Conservation (phyloP, 192 early-diverging fungal genomes). For the Rhizoclosmatium sp. region DNA sequence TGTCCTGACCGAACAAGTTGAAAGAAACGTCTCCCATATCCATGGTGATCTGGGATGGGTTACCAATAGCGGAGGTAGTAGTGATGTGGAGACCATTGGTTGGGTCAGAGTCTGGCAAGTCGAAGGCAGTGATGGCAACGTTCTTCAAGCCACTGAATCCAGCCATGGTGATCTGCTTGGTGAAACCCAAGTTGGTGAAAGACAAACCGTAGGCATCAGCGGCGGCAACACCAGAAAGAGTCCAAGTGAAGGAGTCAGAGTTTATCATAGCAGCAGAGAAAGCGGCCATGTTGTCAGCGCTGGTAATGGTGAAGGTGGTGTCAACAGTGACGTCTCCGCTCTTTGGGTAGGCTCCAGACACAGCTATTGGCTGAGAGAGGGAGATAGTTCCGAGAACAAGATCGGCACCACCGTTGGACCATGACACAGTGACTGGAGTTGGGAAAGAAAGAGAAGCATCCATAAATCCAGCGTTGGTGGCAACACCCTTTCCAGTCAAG, state of each 20-base stretch:
- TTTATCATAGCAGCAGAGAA: constrained; percentile 43
- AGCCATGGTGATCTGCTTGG: constrained; percentile 35
- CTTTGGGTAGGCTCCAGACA: constrained; percentile 18
- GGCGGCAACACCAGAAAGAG: constrained; percentile 19
- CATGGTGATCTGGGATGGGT: constrained; percentile 41
- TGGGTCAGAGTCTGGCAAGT: constrained; percentile 34
- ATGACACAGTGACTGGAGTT: constrained; percentile 41
- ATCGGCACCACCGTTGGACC: constrained; percentile 35
- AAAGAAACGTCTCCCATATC: constrained; percentile 36
- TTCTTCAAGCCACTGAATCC: constrained; percentile 36
- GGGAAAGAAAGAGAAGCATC: constrained; percentile 41
- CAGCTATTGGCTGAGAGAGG: constrained; percentile 30
- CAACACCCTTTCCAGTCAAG: constrained; percentile 31
- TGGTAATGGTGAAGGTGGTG: constrained; percentile 13
- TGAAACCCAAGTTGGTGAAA: constrained; percentile 40
- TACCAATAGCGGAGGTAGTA: constrained; percentile 23
- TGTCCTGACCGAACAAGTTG: neutral
- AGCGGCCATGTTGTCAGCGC: constrained; percentile 26
- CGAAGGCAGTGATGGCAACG: constrained; percentile 24
- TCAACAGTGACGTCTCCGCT: constrained; percentile 28
- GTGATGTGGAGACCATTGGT: constrained; percentile 26
- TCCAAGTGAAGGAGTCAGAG: constrained; percentile 35
- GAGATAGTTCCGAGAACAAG: constrained; percentile 36
- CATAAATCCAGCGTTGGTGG: constrained; percentile 42
- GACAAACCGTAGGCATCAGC: constrained; percentile 40